phyloP scores from a whole-genome alignment of 2,329 filamentous ascomycete genomes.

The Fusarium neocosmosporiellum region DNA sequence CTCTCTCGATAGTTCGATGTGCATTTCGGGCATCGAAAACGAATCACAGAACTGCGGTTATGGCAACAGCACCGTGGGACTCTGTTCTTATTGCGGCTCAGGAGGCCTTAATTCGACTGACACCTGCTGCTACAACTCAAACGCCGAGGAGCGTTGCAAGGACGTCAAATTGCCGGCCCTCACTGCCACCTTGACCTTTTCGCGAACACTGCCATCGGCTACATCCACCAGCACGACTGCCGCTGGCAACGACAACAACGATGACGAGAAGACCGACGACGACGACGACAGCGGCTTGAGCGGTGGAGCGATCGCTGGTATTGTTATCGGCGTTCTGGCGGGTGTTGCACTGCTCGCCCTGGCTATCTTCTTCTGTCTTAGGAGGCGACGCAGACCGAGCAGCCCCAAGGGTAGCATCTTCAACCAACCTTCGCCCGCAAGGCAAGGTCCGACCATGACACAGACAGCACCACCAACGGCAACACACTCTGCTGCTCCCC shows the following conservation, averaged over 20 bases:
- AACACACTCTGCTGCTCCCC: conserved; percentile 46
- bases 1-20: conserved; percentile 77
- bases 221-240: conserved; percentile 34
- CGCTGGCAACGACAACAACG: conserved; percentile 25
- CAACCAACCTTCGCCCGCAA: conserved; percentile 87
- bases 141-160: conserved; percentile 78
- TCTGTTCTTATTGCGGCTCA: conserved; percentile 87
- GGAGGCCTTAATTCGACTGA: conserved; percentile 93
- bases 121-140: conserved; percentile 89
- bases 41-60: conserved; percentile 91
- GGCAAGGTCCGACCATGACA: conserved; percentile 58
- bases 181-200: conserved; percentile 73
- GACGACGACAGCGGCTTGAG: conserved; percentile 63
- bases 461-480: conserved; percentile 46
- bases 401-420: conserved; percentile 80
- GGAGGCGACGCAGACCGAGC: conserved; percentile 62
- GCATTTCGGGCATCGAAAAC: conserved; percentile 81
- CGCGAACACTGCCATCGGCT: conserved; percentile 56
- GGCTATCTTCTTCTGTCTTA: conserved; percentile 75
- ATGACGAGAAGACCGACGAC: conserved; percentile 33
- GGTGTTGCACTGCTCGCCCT: conserved; percentile 77
- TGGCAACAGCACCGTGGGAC: conserved; percentile 73
- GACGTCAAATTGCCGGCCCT: conserved; percentile 83
- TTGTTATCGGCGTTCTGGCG: conserved; percentile 83
- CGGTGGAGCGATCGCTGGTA: conserved; percentile 90